Conservation (phyloP, 2,329 filamentous ascomycete species). For the Ascochyta rabiei region DNA sequence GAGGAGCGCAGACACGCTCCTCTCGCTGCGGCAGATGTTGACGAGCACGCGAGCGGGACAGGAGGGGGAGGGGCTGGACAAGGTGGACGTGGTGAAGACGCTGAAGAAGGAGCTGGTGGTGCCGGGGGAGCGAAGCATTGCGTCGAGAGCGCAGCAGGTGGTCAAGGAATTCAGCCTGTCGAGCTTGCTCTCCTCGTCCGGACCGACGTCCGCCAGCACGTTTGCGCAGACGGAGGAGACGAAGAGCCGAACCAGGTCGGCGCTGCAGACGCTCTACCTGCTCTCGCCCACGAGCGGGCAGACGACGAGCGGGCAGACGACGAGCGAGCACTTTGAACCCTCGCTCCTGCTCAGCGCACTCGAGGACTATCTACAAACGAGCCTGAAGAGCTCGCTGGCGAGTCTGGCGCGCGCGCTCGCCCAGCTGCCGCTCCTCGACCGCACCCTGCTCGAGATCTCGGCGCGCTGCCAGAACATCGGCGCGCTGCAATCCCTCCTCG, state of each 20-base stretch:
- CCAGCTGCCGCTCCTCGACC: constrained; percentile 80
- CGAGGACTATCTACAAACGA: constrained; percentile 80
- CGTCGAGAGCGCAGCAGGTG: constrained; percentile 75
- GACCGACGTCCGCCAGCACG: constrained; percentile 50
- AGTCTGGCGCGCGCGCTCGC: constrained; percentile 76
- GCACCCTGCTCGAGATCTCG: constrained; percentile 80
- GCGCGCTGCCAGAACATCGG: constrained; percentile 88
- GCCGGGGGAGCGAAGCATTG: constrained; percentile 76
- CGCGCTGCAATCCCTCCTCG: constrained; percentile 81
- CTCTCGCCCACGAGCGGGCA: constrained; percentile 71
- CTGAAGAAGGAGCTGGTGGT: constrained; percentile 72
- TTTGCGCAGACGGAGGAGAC: constrained; percentile 74
- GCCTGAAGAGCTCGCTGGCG: constrained; percentile 78
- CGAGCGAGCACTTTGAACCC: constrained; percentile 63
- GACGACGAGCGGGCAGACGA: constrained; percentile 55
- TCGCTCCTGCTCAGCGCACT: constrained; percentile 75
- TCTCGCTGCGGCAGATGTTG: constrained; percentile 76
- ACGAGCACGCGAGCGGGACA: constrained; percentile 70
- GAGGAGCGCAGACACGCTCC: constrained; percentile 78
- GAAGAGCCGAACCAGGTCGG: constrained; percentile 73
- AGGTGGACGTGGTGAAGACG: constrained; percentile 72
- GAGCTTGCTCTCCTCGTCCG: constrained; percentile 51
- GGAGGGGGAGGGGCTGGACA: constrained; percentile 77
- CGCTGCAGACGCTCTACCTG: constrained; percentile 77
- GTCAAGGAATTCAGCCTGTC: constrained; percentile 84